A percentile compares a stretch with the other conserved stretches of the same genome.
Conservation (phyloP, 371 early-diverging fungal genomes). For the Mucor irregularis region DNA sequence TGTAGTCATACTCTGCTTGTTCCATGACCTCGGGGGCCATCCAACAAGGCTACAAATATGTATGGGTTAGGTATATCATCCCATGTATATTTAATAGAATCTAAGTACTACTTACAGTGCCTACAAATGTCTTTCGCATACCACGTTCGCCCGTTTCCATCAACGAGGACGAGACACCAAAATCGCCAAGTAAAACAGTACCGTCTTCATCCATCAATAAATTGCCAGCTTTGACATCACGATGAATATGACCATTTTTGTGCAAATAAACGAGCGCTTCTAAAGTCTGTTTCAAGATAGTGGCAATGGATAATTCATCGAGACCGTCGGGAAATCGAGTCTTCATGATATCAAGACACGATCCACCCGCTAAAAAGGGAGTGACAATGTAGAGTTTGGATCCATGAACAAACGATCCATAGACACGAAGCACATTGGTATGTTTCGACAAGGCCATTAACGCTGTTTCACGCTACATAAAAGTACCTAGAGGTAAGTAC, state of each 20-base stretch:
- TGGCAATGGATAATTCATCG: slow-evolving; percentile 81
- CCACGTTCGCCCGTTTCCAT: slow-evolving; percentile 79
- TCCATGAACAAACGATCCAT: slow-evolving; percentile 81
- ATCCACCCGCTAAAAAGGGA: slow-evolving; percentile 80
- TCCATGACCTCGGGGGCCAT: slow-evolving; percentile 90
- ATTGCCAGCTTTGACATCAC: slow-evolving; percentile 93
- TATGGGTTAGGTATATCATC: background rate
- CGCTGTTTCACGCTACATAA: slow-evolving; percentile 75
- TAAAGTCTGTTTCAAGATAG: slow-evolving; percentile 84
- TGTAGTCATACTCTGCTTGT: slow-evolving; percentile 80
- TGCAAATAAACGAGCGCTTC: slow-evolving; percentile 88
- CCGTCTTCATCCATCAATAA: slow-evolving; percentile 84
- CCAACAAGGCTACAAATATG: slow-evolving; percentile 69
- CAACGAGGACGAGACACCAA: slow-evolving; percentile 83
- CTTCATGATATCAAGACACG: slow-evolving; percentile 89
- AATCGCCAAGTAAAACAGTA: slow-evolving; percentile 85
- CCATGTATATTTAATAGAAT: background rate
- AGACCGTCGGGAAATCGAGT: slow-evolving; percentile 80
- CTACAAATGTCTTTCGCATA: slow-evolving; percentile 88
- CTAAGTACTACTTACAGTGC: slow-evolving; percentile 57
- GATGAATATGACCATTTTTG: slow-evolving; percentile 86
- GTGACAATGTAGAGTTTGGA: slow-evolving; percentile 83
- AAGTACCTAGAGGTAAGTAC: background rate
- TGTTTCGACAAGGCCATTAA: slow-evolving; percentile 88
- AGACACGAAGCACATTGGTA: slow-evolving; percentile 80